A percentile compares a stretch with the other conserved stretches of the same genome.
These are phyloP conservation scores for Diaporthe aspalathi DNA, from an alignment of 2,329 filamentous ascomycete genomes.

Conservation along the genomic window DNA sequence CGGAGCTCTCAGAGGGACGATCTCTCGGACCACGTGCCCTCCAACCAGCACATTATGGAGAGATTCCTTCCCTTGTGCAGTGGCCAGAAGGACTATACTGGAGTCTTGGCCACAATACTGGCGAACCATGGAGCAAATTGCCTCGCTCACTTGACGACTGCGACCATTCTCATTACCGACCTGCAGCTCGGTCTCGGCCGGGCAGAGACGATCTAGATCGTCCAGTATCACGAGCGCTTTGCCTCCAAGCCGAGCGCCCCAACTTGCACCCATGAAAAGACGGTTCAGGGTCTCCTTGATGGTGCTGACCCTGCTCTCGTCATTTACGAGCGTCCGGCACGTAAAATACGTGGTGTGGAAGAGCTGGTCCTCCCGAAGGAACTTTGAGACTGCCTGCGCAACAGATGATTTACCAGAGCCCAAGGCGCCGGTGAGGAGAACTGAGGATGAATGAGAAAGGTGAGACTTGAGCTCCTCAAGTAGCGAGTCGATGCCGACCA, in stretches of 20 bases:
- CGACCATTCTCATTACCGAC: slow-evolving; percentile 93
- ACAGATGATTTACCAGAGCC: slow-evolving; percentile 91
- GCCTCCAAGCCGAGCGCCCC: slow-evolving; percentile 89
- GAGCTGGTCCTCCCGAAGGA: slow-evolving; percentile 76
- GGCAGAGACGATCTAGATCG: slow-evolving; percentile 92
- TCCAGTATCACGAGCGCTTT: slow-evolving; percentile 88
- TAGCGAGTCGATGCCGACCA: slow-evolving; percentile 88
- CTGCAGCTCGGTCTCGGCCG: slow-evolving; percentile 92
- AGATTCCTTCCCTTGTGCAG: slow-evolving; percentile 91
- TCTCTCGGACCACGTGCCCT: slow-evolving; percentile 92
- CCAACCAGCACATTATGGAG: slow-evolving; percentile 91
- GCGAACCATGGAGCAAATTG: slow-evolving; percentile 82
- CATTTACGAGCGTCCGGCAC: slow-evolving; percentile 87
- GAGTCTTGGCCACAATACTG: slow-evolving; percentile 86
- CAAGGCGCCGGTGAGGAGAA: slow-evolving; percentile 87
- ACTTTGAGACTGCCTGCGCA: slow-evolving; percentile 79
- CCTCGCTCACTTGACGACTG: slow-evolving; percentile 91
- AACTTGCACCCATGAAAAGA: slow-evolving; percentile 88
- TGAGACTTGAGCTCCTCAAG: slow-evolving; percentile 79
- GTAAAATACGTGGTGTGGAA: slow-evolving; percentile 89
- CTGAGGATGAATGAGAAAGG: slow-evolving; percentile 86
- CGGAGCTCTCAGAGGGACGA: slow-evolving; percentile 88
- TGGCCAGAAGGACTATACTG: slow-evolving; percentile 87
- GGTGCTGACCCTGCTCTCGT: slow-evolving; percentile 88
- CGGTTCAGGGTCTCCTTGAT: slow-evolving; percentile 90